These are phyloP conservation scores for Prinsepia uniflora DNA, from an alignment of 306 rosid genomes.

Conservation along the genomic window DNA sequence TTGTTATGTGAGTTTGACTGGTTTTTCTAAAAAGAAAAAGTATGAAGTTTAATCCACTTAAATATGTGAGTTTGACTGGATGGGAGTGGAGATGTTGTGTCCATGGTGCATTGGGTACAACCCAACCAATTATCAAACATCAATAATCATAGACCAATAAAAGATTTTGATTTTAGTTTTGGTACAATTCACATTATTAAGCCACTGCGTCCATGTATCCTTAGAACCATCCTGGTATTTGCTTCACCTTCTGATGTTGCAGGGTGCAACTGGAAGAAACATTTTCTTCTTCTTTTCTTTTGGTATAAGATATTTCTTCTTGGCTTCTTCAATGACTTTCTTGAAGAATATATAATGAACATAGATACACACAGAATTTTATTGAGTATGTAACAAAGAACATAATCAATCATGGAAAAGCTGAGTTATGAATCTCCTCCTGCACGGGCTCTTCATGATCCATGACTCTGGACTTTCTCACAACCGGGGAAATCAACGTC, in stretches of 20 bases:
- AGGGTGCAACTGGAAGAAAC: background rate
- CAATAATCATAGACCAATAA: slow-evolving; percentile 12
- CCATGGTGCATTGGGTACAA: slow-evolving; percentile 30
- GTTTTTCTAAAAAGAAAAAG: no score
- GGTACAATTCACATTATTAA: background rate
- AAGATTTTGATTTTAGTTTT: background rate
- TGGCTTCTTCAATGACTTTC: background rate
- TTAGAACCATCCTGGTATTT: background rate
- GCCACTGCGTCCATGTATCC: background rate
- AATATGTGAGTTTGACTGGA: background rate
- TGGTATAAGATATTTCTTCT: no score
- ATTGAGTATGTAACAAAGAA: background rate
- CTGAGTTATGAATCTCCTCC: slow-evolving; percentile 35
- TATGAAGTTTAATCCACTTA: no score
- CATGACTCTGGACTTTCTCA: slow-evolving; percentile 44
- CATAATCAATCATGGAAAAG: slow-evolving; percentile 32
- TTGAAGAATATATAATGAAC: background rate
- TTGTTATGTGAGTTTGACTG: no score
- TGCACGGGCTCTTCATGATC: slow-evolving; percentile 40
- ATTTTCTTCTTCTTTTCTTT: background rate
- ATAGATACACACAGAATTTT: background rate
- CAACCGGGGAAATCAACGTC: slow-evolving; percentile 72
- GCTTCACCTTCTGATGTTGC: background rate
- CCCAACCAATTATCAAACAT: slow-evolving; percentile 34
- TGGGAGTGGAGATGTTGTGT: slow-evolving; percentile 5